Evolutionary conservation across 2,329 filamentous ascomycete species (phyloP), one percentile per base, ranked within the genome.

Genomic region (Aspergillus amoenus): DNA sequence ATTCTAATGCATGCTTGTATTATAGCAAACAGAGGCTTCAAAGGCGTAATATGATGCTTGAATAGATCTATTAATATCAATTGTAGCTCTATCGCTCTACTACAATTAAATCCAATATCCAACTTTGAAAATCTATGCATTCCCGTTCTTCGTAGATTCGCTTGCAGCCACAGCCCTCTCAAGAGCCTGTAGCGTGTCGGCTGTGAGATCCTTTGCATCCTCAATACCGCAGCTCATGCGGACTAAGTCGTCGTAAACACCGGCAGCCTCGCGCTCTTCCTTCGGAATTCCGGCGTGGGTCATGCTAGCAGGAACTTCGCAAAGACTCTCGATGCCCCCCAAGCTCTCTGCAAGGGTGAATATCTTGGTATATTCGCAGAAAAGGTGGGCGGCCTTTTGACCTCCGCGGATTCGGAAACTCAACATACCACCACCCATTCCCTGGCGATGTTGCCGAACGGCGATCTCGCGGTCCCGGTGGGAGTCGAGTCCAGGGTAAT

Each of bases 361-460:
- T 74, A 99, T 87, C 70, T 86, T 86, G 43, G 93, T 97, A 58
- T 84, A 79, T 76, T 94, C 88, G 82, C 94, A 97, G 84, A 99
- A 99, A 52, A 87, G 84, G 78, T 95, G 90, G 13, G 94, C 94
- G 1, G 93, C 93, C 45, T 82, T 83, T 69, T 91, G 85, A 37
- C 94, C 94, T 56, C 93, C 94, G 64, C 86, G 85, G 75, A 99
- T 90, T 64, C 94, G 89, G 87, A 99, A 99, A 57, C 89, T 93
- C 43, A 99, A 86, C 94, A 99, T 99, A 60, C 94, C 94, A 66
- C 94, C 94, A 59, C 94, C 94, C 84, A 97, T 88, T 61, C 89
- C 94, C 67, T 95, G 84, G 65, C 94, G 90, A 80, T 99, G 94
- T 80, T 99, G 94, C 79, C 90, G 91, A 69, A 88, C 73, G 18